Base-by-base conservation (phyloP, 148 eudicot genomes). In the Cornus controversa region DNA sequence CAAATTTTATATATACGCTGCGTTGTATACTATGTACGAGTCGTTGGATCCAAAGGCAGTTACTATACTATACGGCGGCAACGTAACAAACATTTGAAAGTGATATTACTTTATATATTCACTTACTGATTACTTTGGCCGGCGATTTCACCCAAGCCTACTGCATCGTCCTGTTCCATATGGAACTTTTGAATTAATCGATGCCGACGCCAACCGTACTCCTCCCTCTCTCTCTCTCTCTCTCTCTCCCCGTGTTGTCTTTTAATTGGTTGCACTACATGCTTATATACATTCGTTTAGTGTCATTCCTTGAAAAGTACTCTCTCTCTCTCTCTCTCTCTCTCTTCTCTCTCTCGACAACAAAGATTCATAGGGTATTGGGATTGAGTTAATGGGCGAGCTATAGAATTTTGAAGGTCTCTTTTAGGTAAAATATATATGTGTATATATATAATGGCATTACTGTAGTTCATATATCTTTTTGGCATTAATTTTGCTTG, bases 31-130 rank as follows among this genome's bases (percentile, higher is more conserved):
- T 7, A 67, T 29, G 70, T 31, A 16, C 13, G 45, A 5, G 10
- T 68, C 53, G 72, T 37, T 69, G 26, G 16, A 69, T 36, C 53
- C 72, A n/a, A 40, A 69, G 72, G 72, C 0, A 9, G 47, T 68
- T 40, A 6, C 45, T 40, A 40, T 40, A 9, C 6, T 50, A 69
- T 8, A 69, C 40, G 27, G 72, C 50, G 72, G 26, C 70, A 67
- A 67, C 18, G 8, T 7, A 69, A 36, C 72, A 15, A 37, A 37
- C 72, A 22, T 67, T 67, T 67, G 45, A 66, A 66, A 22, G 2
- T 3, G 4, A 10, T 26, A 14, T 26, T 28, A 31, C 4, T 31
- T 31, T 31, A 31, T 13, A 5, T 28, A 20, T 4, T 5, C 2
- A 31, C 23, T 5, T 8, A 31, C 70, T 11, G 1, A n/a, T 40